Evolutionary conservation across 2,329 filamentous ascomycete species (phyloP).

Genomic region (Coniella lustricola): DNA sequence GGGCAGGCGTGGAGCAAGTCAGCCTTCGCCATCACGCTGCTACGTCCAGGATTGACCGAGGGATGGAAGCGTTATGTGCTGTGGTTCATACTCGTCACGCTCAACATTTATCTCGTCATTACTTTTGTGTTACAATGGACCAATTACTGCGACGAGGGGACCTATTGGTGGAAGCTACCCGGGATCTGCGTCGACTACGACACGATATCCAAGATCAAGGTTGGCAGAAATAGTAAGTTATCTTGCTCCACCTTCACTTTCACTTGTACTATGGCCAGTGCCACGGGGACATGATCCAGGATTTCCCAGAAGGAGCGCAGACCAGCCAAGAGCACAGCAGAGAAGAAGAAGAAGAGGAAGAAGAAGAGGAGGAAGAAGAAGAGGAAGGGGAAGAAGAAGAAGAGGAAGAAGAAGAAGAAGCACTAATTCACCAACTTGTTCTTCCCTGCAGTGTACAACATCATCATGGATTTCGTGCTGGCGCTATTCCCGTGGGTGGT

Average conservation of each 20-base stretch:
- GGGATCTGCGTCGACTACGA: conserved; percentile 34
- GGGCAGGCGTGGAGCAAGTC: conserved; percentile 30
- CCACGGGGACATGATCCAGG: not conserved
- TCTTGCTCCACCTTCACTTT: not conserved
- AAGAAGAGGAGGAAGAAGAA: too few relatives aligned
- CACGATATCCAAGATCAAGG: conserved; percentile 39
- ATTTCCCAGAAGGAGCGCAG: too few relatives aligned
- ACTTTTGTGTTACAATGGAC: conserved; percentile 44
- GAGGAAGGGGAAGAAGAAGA: too few relatives aligned
- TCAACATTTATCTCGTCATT: conserved; percentile 39
- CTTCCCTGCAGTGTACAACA: conserved; percentile 45
- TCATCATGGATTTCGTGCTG: conserved; percentile 46
- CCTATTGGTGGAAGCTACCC: conserved; percentile 38
- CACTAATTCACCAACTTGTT: not conserved
- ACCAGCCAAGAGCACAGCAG: too few relatives aligned
- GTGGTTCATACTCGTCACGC: conserved; percentile 42
- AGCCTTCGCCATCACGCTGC: conserved; percentile 30
- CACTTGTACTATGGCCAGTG: not conserved
- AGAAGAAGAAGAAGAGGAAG: too few relatives aligned
- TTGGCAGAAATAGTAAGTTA: conserved; percentile 41
- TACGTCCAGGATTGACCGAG: conserved; percentile 33
- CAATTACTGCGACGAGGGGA: conserved; percentile 34
- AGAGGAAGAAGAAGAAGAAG: not conserved
- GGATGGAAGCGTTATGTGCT: conserved; percentile 34
- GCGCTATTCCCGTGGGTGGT: conserved; percentile 44